Base-by-base conservation (phyloP, 768 basidiomycete species). In the Hypholoma sublateritium region DNA sequence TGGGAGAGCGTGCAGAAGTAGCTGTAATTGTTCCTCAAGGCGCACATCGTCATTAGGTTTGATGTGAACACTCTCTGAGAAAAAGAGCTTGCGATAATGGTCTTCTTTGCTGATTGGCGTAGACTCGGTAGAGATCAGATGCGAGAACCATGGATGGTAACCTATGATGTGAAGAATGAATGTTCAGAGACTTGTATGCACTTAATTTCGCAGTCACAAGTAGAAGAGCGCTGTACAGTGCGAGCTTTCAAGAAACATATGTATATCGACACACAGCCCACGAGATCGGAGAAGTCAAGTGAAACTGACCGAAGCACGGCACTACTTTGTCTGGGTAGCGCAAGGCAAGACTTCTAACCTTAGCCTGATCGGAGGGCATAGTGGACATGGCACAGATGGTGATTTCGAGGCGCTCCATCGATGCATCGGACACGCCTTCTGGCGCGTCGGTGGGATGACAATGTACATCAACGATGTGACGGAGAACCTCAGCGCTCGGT, bases 91-190 rank as follows among this genome's bases (percentile, higher is more conserved):
- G 16, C 79, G 70, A 72, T 97, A 98, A 72, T 98, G 96, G 13
- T 78, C 75, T 60, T 84, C 81, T 67, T 88, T 95, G 58, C 52
- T 35, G 34, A 45, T 44, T 46, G 58, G 25, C 6, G 53, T 34
- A 22, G 58, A 36, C 55, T 57, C 8, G 43, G 61, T 81, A 64
- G 28, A 80, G 64, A 97, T 91, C 59, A 79, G 79, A 70, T 97
- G 86, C 2, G 87, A 80, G 72, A 91, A 95, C 96, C 96, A 98
- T 1, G 96, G 96, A 68, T 98, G 96, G 65, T 93, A 87, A 44
- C 95, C 92, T 94, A 64, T 28, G 34, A n/a, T 34, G 16, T 19
- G 37, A 53, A 53, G 49, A 61, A 41, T 35, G 44, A 14, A 50
- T 5, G 37, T 44, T 36, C 28, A 47, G 45, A 16, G 16, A 37